Conservation (phyloP, 257 asterid species). For the Mentha longifolia region DNA sequence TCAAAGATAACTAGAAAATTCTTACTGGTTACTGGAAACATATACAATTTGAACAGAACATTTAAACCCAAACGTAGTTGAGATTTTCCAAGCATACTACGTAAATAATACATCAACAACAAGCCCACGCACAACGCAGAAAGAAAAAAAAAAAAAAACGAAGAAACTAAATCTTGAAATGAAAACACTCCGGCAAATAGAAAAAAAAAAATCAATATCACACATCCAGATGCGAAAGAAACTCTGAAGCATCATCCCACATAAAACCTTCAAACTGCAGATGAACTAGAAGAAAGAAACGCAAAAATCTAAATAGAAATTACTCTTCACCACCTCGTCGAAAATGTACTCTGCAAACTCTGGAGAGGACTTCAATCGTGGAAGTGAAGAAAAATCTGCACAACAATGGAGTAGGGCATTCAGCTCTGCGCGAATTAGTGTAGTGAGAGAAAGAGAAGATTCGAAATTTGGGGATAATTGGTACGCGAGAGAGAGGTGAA, state of each 20-base stretch:
- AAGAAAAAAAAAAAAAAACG: not conserved
- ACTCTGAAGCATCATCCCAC: not conserved
- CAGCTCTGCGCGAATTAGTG: constrained; percentile 7
- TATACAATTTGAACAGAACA: not conserved
- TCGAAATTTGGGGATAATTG: not conserved
- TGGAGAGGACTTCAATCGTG: constrained; percentile 20
- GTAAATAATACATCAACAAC: not conserved
- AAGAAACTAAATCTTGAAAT: constrained; percentile 10
- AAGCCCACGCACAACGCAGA: not conserved
- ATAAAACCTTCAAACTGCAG: not conserved
- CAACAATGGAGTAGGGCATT: constrained; percentile 21
- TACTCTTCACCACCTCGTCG: constrained; percentile 24
- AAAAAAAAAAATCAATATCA: too few species aligned
- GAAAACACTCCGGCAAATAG: not conserved
- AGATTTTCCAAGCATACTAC: not conserved
- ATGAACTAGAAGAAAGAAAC: not conserved
- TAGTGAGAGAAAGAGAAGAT: constrained; percentile 18
- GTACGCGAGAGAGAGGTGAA: constrained; percentile 37
- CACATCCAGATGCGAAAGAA: not conserved
- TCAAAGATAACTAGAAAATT: not conserved
- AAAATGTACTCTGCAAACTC: not conserved
- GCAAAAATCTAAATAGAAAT: not conserved
- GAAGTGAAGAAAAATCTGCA: constrained; percentile 7
- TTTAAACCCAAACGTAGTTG: not conserved
- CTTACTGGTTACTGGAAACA: not conserved